Evolutionary conservation across 2,329 filamentous ascomycete genomes (phyloP), one percentile per base, ranked within the genome.

Genomic region (Xylariaceae sp.): DNA sequence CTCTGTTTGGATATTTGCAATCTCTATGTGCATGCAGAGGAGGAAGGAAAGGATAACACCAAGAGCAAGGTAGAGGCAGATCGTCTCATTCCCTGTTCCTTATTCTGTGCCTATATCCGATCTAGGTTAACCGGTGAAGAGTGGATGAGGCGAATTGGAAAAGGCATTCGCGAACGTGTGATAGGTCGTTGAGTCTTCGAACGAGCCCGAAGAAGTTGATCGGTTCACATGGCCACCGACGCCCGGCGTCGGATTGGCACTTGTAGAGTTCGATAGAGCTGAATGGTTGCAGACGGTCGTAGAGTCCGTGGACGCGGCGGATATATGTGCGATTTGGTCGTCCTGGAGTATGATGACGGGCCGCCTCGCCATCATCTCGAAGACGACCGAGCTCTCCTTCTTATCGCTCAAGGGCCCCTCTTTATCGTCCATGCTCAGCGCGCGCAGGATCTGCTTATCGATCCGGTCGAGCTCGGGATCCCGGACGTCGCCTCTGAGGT

Each of bases 361-460:
- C 33, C 52, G 36, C 7, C 50, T 40, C 3, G 47, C 54, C 1
- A 56, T n/a, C 27, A 57, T 51, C 17, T 54, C 53, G 16, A 58
- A 57, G 6, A 46, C 44, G 5, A 48, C 46, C 2, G 39, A 31
- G 9, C 41, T 34, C 9, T 40, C 41, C 2, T 51, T 46, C 13
- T 43, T 47, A n/a, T 43, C 39, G 15, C 21, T 41, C 1, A 40
- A 40, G 2, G 48, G 47, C 8, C 44, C 11, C 27, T 58, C 54
- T 34, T 43, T 48, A 9, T 58, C 55, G 35, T 48, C 49, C 44
- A 58, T 53, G 27, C 48, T 52, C 8, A 58, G 48, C 0, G 55
- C 54, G 23, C 55, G 53, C 16, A 58, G 26, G 35, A 58, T 58
- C 16, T 58, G 54, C 9, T 41, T 43, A 34, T 58, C 55, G 33